Conservation (phyloP, 352 stramenopile genomes). For the Pythium monospermum region DNA sequence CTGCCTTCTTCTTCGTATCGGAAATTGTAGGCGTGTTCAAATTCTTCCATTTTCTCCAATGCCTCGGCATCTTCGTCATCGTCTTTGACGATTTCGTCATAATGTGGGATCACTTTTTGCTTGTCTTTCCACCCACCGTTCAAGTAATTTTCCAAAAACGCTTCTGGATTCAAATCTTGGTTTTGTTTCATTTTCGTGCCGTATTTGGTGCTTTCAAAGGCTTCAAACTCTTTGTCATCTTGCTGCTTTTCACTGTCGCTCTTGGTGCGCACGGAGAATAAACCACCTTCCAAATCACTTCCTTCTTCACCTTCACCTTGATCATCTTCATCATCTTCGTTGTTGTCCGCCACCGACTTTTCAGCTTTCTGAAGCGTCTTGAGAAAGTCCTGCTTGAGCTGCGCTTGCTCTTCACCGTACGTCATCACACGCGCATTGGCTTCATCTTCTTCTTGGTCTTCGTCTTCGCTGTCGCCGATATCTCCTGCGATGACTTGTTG, state of each 20-base stretch:
- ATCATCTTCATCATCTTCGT: conserved; percentile 7
- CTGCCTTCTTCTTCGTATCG: conserved; percentile 96
- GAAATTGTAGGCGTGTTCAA: conserved; percentile 99
- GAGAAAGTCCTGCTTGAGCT: conserved; percentile 69
- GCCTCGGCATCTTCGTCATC: conserved; percentile 89
- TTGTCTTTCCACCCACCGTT: conserved; percentile 85
- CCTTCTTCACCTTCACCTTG: conserved; percentile 53
- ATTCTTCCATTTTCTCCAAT: conserved; percentile 94
- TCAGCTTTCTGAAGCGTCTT: conserved; percentile 31
- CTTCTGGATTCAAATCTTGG: conserved; percentile 55
- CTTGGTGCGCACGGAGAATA: conserved; percentile 75
- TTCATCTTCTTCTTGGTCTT: conserved; percentile 61
- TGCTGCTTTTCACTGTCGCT: conserved; percentile 43
- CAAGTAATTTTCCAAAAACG: conserved; percentile 77
- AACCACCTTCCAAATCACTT: conserved; percentile 51
- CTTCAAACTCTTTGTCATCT: conserved; percentile 65
- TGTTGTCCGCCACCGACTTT: conserved; percentile 25
- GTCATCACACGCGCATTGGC: conserved; percentile 33
- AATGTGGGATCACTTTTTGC: conserved; percentile 48
- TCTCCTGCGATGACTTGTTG: conserved; percentile 91
- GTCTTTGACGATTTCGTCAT: conserved; percentile 84
- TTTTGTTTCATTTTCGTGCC: conserved; percentile 52
- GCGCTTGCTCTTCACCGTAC: conserved; percentile 64
- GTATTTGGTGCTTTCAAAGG: conserved; percentile 66
- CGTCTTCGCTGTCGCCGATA: conserved; percentile 66